Evolutionary conservation across 2,329 filamentous ascomycete genomes (phyloP).

Genomic region (Pyrenophora teres): DNA sequence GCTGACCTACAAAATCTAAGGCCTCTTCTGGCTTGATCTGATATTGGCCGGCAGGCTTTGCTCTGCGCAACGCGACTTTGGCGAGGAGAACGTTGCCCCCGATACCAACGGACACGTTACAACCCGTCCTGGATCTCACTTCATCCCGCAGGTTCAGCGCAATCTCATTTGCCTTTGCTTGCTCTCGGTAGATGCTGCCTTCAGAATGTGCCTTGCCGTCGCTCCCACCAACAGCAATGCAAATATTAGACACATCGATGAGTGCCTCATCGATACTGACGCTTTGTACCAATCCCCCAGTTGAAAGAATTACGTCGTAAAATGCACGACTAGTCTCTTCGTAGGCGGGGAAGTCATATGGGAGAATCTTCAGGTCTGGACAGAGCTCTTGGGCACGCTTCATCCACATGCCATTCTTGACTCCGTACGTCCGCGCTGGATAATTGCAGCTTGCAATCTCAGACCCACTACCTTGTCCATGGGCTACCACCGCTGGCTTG

Average conservation of each 20-base stretch:
- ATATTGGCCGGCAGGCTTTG: constrained; percentile 92
- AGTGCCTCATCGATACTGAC: constrained; percentile 97
- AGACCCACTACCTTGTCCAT: constrained; percentile 81
- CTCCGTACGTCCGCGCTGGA: constrained; percentile 78
- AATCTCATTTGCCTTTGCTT: constrained; percentile 75
- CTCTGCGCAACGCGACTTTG: constrained; percentile 86
- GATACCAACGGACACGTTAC: constrained; percentile 89
- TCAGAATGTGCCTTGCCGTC: constrained; percentile 69
- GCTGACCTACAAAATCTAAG: constrained; percentile 73
- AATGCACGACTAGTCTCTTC: constrained; percentile 89
- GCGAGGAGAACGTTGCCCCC: constrained; percentile 89
- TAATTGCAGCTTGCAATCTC: constrained; percentile 99
- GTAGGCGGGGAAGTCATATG: constrained; percentile 94
- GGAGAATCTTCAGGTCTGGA: constrained; percentile 83
- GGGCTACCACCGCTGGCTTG: constrained; percentile 86
- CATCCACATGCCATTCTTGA: constrained; percentile 99
- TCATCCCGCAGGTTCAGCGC: constrained; percentile 68
- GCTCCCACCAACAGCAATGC: constrained; percentile 68
- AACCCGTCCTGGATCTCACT: constrained; percentile 76
- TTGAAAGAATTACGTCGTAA: constrained; percentile 79
- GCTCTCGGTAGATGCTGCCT: constrained; percentile 74
- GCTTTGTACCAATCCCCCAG: constrained; percentile 87
- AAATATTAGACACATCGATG: constrained; percentile 76
- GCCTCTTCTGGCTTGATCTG: constrained; percentile 83
- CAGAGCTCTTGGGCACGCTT: constrained; percentile 82